phyloP scores from a whole-genome alignment of 1,284 basidiomycete species.

The Crepidotus sp. region DNA sequence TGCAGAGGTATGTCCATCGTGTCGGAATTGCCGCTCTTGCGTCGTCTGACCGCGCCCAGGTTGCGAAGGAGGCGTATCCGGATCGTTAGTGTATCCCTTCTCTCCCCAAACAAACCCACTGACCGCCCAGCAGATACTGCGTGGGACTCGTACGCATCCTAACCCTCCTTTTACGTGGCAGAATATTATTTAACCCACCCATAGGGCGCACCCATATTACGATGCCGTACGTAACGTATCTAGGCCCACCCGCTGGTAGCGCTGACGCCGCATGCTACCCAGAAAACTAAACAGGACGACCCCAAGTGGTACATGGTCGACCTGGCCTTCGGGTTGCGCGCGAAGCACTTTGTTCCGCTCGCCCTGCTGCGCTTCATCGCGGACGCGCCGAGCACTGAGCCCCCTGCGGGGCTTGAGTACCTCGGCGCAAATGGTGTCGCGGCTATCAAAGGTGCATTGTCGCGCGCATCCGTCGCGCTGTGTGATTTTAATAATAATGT shows the following conservation, averaged over 20 bases:
- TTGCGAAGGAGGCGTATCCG: constrained; percentile 80
- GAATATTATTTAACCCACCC: constrained; percentile 9
- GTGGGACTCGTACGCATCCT: constrained; percentile 65
- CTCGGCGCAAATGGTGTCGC: constrained; percentile 51
- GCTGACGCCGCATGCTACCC: constrained; percentile 1
- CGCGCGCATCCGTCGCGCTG: background rate
- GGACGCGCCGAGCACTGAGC: constrained; percentile 29
- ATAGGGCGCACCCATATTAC: constrained; percentile 77
- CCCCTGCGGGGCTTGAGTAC: constrained; percentile 48
- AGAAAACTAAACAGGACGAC: constrained; percentile 68
- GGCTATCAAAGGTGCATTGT: constrained; percentile 52
- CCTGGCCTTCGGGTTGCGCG: constrained; percentile 60
- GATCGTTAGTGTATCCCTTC: constrained; percentile 54
- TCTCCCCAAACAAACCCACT: constrained; percentile 16
- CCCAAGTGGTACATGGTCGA: constrained; percentile 96
- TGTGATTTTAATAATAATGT: constrained; percentile 1
- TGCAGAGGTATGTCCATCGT: constrained; percentile 50
- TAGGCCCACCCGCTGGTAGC: background rate
- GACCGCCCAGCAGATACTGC: constrained; percentile 60
- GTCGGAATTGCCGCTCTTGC: too few relatives aligned
- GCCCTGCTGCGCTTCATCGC: constrained; percentile 66
- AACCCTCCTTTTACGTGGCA: constrained; percentile 5
- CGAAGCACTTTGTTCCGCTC: constrained; percentile 72
- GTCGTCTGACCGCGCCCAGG: constrained; percentile 32
- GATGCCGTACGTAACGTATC: constrained; percentile 51